Evolutionary conservation across 2,329 filamentous ascomycete genomes (phyloP).

Genomic region (Juglanconis oblonga): DNA sequence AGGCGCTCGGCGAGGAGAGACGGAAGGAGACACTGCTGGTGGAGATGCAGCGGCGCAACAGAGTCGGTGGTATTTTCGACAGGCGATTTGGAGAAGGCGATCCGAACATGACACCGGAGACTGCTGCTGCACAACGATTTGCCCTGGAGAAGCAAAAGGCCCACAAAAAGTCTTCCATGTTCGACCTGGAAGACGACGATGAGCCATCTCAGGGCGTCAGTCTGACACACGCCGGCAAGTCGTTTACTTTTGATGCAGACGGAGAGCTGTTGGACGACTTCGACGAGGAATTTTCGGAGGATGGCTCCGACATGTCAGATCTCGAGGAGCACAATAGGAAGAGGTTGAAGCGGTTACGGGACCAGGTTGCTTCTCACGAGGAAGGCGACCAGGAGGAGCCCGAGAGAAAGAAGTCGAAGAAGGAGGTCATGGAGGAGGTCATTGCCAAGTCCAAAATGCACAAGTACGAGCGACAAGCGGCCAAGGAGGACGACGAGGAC

Average conservation of each 20-base stretch:
- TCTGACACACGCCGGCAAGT: slow-evolving; percentile 81
- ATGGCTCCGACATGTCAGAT: slow-evolving; percentile 55
- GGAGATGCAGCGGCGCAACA: slow-evolving; percentile 85
- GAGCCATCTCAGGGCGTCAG: slow-evolving; percentile 52
- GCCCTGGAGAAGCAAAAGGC: slow-evolving; percentile 79
- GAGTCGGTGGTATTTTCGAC: slow-evolving; percentile 89
- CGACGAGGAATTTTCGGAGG: slow-evolving; percentile 62
- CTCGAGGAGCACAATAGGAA: slow-evolving; percentile 43
- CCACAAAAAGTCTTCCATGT: slow-evolving; percentile 75
- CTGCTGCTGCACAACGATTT: slow-evolving; percentile 88
- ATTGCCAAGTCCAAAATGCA: slow-evolving; percentile 95
- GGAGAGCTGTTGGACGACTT: slow-evolving; percentile 67
- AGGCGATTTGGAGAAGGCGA: slow-evolving; percentile 95
- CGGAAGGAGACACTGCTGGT: slow-evolving; percentile 80
- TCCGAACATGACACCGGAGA: slow-evolving; percentile 87
- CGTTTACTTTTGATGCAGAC: slow-evolving; percentile 63
- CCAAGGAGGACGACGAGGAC: slow-evolving; percentile 91
- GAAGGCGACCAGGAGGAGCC: slow-evolving; percentile 56
- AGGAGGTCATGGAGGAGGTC: slow-evolving; percentile 96
- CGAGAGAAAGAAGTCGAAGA: slow-evolving; percentile 88
- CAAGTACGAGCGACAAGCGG: slow-evolving; percentile 90
- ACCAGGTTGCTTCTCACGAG: slow-evolving; percentile 38
- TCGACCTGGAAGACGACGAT: slow-evolving; percentile 86
- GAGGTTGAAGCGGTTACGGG: slow-evolving; percentile 55
- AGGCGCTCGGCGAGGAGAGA: slow-evolving; percentile 81